Base-by-base conservation (phyloP, 2,329 filamentous ascomycete genomes). In the Chaetoscypha palmicola region DNA sequence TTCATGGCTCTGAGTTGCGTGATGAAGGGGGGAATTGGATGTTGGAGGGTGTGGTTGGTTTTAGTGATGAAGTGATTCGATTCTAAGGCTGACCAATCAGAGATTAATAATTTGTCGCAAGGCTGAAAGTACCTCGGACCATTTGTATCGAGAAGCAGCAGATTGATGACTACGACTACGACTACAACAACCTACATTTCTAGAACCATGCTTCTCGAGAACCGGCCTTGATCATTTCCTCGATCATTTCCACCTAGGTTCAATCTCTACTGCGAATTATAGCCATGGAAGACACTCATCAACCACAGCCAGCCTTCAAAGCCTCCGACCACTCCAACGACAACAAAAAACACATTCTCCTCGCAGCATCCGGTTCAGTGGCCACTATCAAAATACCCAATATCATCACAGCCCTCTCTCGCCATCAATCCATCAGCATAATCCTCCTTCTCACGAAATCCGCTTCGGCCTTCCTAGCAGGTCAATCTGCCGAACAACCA, bases 331-430 rank as follows among this genome's bases (percentile, higher is more conserved):
- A 64, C 47, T 49, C 60, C 17, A 58, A 65, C 38, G 77, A 80
- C 56, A 62, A 64, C 14, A 79, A 76, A 57, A 65, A 65, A 10
- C 80, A 85, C 58, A 68, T 85, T 40, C 70, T 88, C 12, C 71
- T 87, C 32, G 79, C 77, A 28, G 77, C 79, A 30, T 81, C 74
- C 23, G 83, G 83, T 38, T 83, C 84, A 1, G 87, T 94, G n/a
- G 90, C 90, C 11, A 88, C 86, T 5, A 94, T 95, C 59, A 96
- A 96, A 61, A 68, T 88, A 2, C 79, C 79, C 1, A 68, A 75
- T 30, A 86, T 90, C 52, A 70, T 83, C 47, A 58, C 66, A 14
- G 71, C 79, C 1, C 73, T 90, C 3, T 70, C 72, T 55, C 57
- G 61, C 51, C 59, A 73, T 48, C 34, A 49, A 5, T 52, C 67